A percentile compares a stretch with the other conserved stretches of the same genome.
Evolutionary conservation across 768 basidiomycete genomes (phyloP).

Genomic region (Hortiboletus campestris): DNA sequence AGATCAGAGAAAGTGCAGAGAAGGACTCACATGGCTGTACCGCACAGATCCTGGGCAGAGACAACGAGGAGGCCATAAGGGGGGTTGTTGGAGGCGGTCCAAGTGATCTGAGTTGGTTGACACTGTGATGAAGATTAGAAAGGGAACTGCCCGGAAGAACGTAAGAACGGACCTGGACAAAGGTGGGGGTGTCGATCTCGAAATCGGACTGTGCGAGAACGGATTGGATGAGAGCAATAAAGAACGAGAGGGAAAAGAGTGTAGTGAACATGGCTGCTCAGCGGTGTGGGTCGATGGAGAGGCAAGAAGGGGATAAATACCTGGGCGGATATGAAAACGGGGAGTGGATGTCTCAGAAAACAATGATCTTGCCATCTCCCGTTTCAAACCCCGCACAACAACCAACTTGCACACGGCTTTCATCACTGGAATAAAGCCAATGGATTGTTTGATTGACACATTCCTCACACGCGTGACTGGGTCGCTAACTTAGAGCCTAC

Average conservation of each 20-base stretch:
- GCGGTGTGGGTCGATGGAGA: background rate
- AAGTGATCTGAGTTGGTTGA: constrained; percentile 45
- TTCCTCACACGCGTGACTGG: background rate
- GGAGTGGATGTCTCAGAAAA: background rate
- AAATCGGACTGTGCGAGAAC: constrained; percentile 50
- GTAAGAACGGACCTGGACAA: constrained; percentile 49
- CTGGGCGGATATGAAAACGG: constrained; percentile 15
- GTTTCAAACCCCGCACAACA: constrained; percentile 26
- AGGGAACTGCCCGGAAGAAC: background rate
- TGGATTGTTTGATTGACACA: background rate
- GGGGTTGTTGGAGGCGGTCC: constrained; percentile 39
- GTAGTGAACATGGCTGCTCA: constrained; percentile 67
- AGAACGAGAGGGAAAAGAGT: constrained; percentile 71
- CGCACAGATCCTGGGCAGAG: constrained; percentile 52
- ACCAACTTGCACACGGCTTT: background rate
- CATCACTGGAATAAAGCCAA: background rate
- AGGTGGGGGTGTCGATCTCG: constrained; percentile 46
- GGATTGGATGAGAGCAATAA: constrained; percentile 51
- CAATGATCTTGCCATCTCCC: constrained; percentile 3
- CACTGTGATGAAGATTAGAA: constrained; percentile 44
- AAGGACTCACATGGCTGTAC: constrained; percentile 51
- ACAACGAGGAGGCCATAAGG: constrained; percentile 66
- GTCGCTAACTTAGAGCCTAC: constrained; percentile 22
- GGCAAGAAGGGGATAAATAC: constrained; percentile 11
- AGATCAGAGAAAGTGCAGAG: background rate